These are phyloP conservation scores for Talaromyces amestolkiae DNA, from an alignment of 2,329 filamentous ascomycete species.

Conservation along the genomic window DNA sequence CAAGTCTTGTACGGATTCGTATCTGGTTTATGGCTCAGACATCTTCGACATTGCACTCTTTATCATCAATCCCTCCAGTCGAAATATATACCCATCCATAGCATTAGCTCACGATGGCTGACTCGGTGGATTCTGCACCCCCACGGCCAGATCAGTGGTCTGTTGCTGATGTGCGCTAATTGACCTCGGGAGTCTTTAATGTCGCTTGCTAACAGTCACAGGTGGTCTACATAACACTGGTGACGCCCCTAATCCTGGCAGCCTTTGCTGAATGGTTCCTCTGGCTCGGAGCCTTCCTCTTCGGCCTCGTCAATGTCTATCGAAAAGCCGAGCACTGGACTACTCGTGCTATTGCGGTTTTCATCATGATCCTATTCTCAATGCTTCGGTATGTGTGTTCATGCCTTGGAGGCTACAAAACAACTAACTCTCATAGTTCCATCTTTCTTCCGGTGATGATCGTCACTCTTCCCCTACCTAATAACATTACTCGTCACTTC, in stretches of 20 bases:
- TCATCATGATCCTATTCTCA: conserved; percentile 73
- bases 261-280: conserved; percentile 91
- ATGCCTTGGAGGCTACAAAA: background rate
- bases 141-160: conserved; percentile 34
- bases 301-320: conserved; percentile 85
- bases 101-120: background rate
- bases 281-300: conserved; percentile 90
- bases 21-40: background rate
- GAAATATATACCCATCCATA: background rate
- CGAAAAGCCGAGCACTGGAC: conserved; percentile 86
- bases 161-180: conserved; percentile 37
- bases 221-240: conserved; percentile 81
- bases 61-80: background rate
- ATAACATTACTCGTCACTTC: conserved; percentile 68
- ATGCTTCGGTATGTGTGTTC: conserved; percentile 62
- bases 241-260: conserved; percentile 77
- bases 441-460: conserved; percentile 94
- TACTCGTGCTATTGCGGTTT: conserved; percentile 70
- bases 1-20: background rate
- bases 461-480: conserved; percentile 81
- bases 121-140: background rate
- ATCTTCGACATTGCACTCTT: background rate
- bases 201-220: conserved; percentile 37
- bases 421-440: conserved; percentile 49
- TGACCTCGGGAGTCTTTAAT: background rate